Evolutionary conservation across 2,329 filamentous ascomycete genomes (phyloP).

Genomic region (Lanzia echinophila): DNA sequence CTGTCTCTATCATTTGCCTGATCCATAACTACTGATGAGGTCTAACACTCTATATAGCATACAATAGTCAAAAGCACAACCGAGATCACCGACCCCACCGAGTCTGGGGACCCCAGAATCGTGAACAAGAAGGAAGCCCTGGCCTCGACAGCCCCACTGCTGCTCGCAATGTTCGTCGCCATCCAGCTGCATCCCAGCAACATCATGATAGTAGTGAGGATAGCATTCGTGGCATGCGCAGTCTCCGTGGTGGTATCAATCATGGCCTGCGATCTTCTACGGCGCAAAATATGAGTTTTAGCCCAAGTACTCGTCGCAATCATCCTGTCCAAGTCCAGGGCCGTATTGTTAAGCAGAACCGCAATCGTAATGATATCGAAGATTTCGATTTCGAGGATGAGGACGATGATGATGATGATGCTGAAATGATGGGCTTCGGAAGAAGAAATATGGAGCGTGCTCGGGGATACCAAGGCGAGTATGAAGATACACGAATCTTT

Average conservation of each 20-base stretch:
- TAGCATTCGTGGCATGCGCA: not conserved
- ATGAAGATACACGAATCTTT: not conserved
- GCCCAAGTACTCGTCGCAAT: not conserved
- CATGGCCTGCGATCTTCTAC: not conserved
- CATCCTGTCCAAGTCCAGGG: not conserved
- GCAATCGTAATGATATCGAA: not conserved
- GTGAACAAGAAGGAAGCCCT: not conserved
- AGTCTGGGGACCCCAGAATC: too few species aligned
- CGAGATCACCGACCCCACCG: not conserved
- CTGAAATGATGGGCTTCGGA: not conserved
- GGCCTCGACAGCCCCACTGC: not conserved
- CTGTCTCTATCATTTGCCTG: not conserved
- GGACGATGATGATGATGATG: not conserved
- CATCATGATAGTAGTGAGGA: too few species aligned
- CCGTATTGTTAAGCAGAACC: constrained; percentile 5
- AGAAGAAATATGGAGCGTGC: not conserved
- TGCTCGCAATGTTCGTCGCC: not conserved
- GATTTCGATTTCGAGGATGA: not conserved
- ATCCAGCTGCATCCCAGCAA: too few species aligned
- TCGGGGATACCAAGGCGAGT: not conserved
- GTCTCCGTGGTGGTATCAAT: not conserved
- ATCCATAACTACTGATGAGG: not conserved
- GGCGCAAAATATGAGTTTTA: not conserved
- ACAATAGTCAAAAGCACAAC: not conserved
- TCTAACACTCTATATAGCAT: not conserved